A percentile compares a stretch with the other conserved stretches of the same genome.
Evolutionary conservation across 2,329 filamentous ascomycete genomes (phyloP).

Genomic region (Cadophora sp.): DNA sequence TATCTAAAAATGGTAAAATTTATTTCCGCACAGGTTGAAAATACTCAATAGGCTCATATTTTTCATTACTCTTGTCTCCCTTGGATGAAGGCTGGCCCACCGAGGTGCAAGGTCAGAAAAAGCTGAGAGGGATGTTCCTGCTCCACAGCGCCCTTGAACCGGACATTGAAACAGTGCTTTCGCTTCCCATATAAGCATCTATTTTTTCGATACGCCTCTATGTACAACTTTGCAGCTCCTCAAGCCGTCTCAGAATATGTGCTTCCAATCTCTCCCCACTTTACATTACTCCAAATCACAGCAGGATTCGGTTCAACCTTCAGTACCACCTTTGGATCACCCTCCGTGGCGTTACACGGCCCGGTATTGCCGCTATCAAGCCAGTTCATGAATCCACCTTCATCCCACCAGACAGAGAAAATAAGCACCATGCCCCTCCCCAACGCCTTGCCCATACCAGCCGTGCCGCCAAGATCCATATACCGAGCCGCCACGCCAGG

Average conservation of each 20-base stretch:
- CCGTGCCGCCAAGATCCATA: constrained; percentile 59
- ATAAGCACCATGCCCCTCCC: constrained; percentile 59
- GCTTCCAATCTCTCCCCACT: constrained; percentile 66
- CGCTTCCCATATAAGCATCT: neutral
- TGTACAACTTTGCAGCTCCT: neutral
- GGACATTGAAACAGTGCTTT: neutral
- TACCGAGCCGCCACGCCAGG: constrained; percentile 57
- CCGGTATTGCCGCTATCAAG: constrained; percentile 58
- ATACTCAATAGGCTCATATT: no score
- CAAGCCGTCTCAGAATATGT: constrained; percentile 44
- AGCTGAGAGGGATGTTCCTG: no score
- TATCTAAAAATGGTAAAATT: no score
- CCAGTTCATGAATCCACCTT: constrained; percentile 62
- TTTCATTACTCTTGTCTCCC: no score
- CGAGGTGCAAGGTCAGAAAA: no score
- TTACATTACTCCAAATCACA: constrained; percentile 63
- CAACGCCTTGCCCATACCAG: constrained; percentile 61
- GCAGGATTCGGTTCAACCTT: constrained; percentile 55
- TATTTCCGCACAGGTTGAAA: no score
- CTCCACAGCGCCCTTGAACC: no score
- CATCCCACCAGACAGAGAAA: constrained; percentile 63
- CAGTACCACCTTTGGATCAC: constrained; percentile 56
- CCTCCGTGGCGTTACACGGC: constrained; percentile 61
- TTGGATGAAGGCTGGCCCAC: no score
- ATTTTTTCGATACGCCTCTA: neutral